Conservation (phyloP, 1,139 yeast genomes). For the Nakaseomyces sp. region DNA sequence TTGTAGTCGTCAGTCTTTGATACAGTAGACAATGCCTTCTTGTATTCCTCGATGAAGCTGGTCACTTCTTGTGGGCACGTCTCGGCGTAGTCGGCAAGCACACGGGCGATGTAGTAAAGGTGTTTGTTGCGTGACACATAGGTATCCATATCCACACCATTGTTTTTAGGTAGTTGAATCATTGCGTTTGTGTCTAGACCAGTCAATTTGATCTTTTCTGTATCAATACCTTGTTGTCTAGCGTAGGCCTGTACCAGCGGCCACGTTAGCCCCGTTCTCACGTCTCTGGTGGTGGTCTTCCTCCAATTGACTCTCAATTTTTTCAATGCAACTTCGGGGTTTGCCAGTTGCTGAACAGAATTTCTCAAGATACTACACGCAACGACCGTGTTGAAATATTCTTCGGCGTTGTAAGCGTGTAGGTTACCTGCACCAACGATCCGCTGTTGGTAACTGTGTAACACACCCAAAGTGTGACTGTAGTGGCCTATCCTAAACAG, state of each 20-base stretch:
- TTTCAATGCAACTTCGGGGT: slow-evolving; percentile 14
- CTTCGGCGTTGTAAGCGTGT: slow-evolving; percentile 22
- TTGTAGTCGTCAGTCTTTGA: slow-evolving; percentile 20
- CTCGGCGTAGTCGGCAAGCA: slow-evolving; percentile 22
- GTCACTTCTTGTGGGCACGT: slow-evolving; percentile 20
- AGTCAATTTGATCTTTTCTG: background rate
- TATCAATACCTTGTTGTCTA: slow-evolving; percentile 15
- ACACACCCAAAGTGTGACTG: slow-evolving; percentile 16
- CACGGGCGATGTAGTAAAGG: slow-evolving; percentile 22
- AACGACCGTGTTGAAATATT: slow-evolving; percentile 22
- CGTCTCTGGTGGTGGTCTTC: slow-evolving; percentile 13
- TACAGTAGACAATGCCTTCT: slow-evolving; percentile 9
- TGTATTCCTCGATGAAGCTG: slow-evolving; percentile 19
- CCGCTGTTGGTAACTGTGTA: slow-evolving; percentile 14
- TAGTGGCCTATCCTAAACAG: slow-evolving; percentile 22
- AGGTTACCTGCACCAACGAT: slow-evolving; percentile 18
- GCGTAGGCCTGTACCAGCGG: slow-evolving; percentile 16
- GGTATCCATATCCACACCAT: slow-evolving; percentile 12
- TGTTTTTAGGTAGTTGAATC: slow-evolving; percentile 7
- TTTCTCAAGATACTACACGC: slow-evolving; percentile 27
- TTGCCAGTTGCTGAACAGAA: slow-evolving; percentile 12
- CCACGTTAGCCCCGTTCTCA: slow-evolving; percentile 21
- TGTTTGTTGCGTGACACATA: slow-evolving; percentile 16
- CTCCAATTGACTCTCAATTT: slow-evolving; percentile 22
- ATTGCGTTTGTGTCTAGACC: slow-evolving; percentile 1